Evolutionary conservation across 2,329 filamentous ascomycete genomes (phyloP), one percentile per base, ranked within the genome.

Genomic region (Sclerotinia sclerotiorum): DNA sequence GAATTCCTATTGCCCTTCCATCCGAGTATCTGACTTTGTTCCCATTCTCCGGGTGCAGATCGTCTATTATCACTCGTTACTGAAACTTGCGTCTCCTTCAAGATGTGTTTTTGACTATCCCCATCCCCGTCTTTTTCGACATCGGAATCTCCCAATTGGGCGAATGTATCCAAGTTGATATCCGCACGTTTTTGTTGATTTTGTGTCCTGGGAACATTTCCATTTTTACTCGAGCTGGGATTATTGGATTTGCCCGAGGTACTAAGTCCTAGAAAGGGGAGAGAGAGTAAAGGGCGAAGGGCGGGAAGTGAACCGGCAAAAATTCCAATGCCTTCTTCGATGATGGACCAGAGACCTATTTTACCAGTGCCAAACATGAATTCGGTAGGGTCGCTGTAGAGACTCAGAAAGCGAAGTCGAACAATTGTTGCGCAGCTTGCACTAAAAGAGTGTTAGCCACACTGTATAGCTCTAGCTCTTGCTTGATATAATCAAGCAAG

Each of bases 311-410:
- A 83, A 3, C 81, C 82, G 17, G 83, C 82, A 10, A 81, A 78
- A 70, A 85, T 83, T 24, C 83, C 83, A 24, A 81, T 82, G 13
- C 81, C 83, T 46, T 82, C 81, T 70, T 84, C 83, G 32, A 83
- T 78, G 44, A 83, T 79, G 4, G 81, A 82, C 81, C 81, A 84
- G 64, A 82, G 77, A 0, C 79, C 79, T 48, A 82, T 81, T 57
- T 79, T 78, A 48, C 79, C 79, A 11, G 80, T 78, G 66, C 76
- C 74, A 73, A 75, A 80, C 73, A 82, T 78, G 71, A 79, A 82
- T 64, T 82, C 79, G 15, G 72, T 68, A 5, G 78, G 77, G 52
- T 82, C 73, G n/a, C 72, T 75, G 68, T 82, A 80, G 17, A 79
- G 76, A 48, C 79, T 78, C 32, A 81, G 78, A 70, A 79, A 83